Percentiles rank a stretch among this genome's conserved stretches.
phyloP scores from a whole-genome alignment of 2,329 filamentous ascomycete species.

The Byssothecium circinans region DNA sequence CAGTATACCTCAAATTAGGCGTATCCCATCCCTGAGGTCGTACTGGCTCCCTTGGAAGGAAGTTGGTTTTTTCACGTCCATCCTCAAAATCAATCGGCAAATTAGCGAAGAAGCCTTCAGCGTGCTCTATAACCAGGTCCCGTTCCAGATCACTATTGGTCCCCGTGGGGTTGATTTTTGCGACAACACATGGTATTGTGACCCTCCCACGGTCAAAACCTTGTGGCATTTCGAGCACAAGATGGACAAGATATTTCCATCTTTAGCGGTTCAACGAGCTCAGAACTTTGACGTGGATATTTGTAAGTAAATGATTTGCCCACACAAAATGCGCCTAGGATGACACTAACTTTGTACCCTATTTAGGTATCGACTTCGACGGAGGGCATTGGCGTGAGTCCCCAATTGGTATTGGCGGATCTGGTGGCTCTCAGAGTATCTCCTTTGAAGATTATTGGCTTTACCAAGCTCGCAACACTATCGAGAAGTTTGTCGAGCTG shows the following conservation, averaged over 20 bases:
- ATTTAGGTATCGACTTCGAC: too few species aligned
- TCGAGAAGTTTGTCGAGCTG: slow-evolving; percentile 1
- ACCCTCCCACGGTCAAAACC: not conserved
- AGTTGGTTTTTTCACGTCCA: not conserved
- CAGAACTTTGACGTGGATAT: slow-evolving; percentile 1
- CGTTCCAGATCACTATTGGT: slow-evolving; percentile 6
- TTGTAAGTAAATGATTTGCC: too few species aligned
- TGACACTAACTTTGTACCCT: too few species aligned
- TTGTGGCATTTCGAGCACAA: not conserved
- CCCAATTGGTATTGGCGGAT: too few species aligned
- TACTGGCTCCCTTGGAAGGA: not conserved
- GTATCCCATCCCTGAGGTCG: too few species aligned
- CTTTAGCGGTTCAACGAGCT: not conserved
- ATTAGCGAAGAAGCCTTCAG: slow-evolving; percentile 14
- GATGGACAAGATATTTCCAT: not conserved
- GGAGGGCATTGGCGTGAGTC: too few species aligned
- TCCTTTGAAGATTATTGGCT: not conserved
- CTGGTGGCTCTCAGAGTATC: not conserved
- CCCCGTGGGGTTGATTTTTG: not conserved
- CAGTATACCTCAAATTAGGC: too few species aligned
- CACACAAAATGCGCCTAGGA: too few species aligned
- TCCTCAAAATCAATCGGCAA: slow-evolving; percentile 16
- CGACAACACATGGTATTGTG: slow-evolving; percentile 2
- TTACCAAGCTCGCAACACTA: not conserved
- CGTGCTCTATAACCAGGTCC: slow-evolving; percentile 13